Conservation (phyloP, 208 protist species). For the Leishmania mexicana region DNA sequence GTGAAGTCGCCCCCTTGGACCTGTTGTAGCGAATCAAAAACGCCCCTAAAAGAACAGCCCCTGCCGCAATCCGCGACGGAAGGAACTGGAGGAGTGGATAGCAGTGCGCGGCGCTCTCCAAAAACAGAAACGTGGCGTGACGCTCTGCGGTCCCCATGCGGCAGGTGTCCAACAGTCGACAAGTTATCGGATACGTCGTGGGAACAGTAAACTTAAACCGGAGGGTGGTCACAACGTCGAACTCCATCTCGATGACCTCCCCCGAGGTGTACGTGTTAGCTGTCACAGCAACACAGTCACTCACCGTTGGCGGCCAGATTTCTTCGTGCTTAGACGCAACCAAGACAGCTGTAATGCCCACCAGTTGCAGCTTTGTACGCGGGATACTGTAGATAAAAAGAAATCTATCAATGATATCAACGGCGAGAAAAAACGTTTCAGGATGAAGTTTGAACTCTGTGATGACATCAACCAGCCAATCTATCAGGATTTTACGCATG, state of each 20-base stretch:
- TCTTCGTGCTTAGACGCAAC: constrained; percentile 93
- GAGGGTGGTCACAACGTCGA: constrained; percentile 60
- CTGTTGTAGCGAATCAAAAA: constrained; percentile 45
- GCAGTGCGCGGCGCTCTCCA: constrained; percentile 71
- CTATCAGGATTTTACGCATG: constrained; percentile 97
- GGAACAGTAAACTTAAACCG: constrained; percentile 82
- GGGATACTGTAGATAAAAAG: constrained; percentile 63
- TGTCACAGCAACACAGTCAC: constrained; percentile 93
- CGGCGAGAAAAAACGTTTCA: constrained; percentile 97
- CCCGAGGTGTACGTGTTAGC: constrained; percentile 86
- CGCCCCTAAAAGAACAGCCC: constrained; percentile 56
- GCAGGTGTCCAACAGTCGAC: constrained; percentile 44
- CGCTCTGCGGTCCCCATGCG: constrained; percentile 27
- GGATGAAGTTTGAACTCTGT: constrained; percentile 94
- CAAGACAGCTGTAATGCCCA: constrained; percentile 87
- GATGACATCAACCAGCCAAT: constrained; percentile 97
- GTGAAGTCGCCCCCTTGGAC: constrained; percentile 17
- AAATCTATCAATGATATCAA: constrained; percentile 96
- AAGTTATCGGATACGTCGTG: constrained; percentile 67
- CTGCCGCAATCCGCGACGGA: constrained; percentile 66
- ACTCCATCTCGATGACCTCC: constrained; percentile 85
- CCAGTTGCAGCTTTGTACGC: constrained; percentile 81
- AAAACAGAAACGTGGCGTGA: constrained; percentile 64
- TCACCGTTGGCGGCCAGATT: constrained; percentile 86
- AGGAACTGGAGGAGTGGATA: constrained; percentile 66